Base-by-base conservation (phyloP, 176 grass and related monocot species). In the Themeda triandra region DNA sequence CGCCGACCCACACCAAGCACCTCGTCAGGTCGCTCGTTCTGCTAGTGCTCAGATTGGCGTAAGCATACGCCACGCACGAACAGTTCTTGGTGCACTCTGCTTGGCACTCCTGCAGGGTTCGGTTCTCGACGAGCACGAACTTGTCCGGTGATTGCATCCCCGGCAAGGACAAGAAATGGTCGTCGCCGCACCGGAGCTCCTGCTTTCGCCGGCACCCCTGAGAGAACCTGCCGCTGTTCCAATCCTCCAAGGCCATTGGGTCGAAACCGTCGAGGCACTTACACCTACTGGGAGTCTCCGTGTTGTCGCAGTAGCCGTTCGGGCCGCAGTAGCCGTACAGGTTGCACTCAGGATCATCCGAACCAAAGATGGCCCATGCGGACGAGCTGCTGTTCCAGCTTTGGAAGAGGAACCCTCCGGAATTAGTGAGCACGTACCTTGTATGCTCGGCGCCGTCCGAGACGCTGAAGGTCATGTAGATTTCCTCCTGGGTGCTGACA, bases 11-110 rank as follows among this genome's bases (percentile, higher is more conserved):
- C 59, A 87, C 71, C 13, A 93, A 39, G 69, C 91, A 93, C 14
- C 81, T 84, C 31, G 73, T 76, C 32, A 3, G 0, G 30, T 67
- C 81, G 2, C 12, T 86, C 29, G 10, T 29, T 9, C 59, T 79
- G 39, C 85, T 83, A 12, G 5, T 68, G 44, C 3, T 84, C 44
- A 84, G 17, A 2, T 67, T 67, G 42, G 82, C 62, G 2, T 84
- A 76, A 0, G 91, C 64, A 23, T 93, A 93, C 42, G 88, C 91
- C 71, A 81, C 46, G 21, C 91, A 88, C 1, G 88, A 93, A 39
- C 91, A 93, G 76, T 93, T 79, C 0, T 19, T n/a, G 28, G 33
- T 21, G 81, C 87, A 93, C 76, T 82, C 49, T 12, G 30, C 81
- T 0, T 39, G 69, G 41, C 78, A 86, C 72, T 69, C 42, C n/a